Base-by-base conservation (phyloP, 1,284 basidiomycete species). In the Ustilago vetiveriae region DNA sequence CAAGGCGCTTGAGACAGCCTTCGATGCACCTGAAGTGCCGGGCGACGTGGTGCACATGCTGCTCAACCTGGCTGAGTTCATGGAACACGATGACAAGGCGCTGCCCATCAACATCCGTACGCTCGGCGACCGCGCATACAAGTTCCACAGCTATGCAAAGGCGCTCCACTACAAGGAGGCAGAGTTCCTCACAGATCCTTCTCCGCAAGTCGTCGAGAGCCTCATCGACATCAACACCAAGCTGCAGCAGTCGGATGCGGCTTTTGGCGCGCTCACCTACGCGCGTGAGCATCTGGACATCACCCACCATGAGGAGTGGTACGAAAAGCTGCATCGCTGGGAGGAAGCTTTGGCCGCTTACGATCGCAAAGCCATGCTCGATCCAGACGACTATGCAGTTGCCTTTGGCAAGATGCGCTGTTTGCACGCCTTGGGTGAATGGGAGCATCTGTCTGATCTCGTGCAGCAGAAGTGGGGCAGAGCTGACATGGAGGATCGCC, bases 81-180 rank as follows among this genome's bases (percentile, higher is more conserved):
- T 98, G 92, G 96, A 98, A 83, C 96, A 98, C 77, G 95, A 98
- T 82, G 96, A 98, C 82, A 97, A 97, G 82, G 88, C 92, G 1
- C 85, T 98, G 2, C 93, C 94, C 0, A 97, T 98, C 72, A 93
- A 97, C 75, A 90, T 95, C 69, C 88, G 92, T 46, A 91, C 92
- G 13, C 87, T 98, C 6, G 96, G 96, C 48, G 92, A 95, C 81
- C 93, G 95, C 78, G 73, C 96, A 0, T 88, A 92, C 84, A 91
- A 91, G 72, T 94, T 92, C 83, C 91, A 94, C 82, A 94, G 94
- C 1, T 97, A 95, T 76, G 96, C 96, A 13, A 98, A 98, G 82
- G 95, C 96, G 0, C 86, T 99, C 36, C 96, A 99, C 83, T 98
- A 98, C 86, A 98, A 98, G 83, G 96, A 99, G 79, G 87, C 96